Percentiles rank a stretch among this genome's conserved stretches.
phyloP scores from a whole-genome alignment of 352 stramenopile species.

The Phytopythium montanum region DNA sequence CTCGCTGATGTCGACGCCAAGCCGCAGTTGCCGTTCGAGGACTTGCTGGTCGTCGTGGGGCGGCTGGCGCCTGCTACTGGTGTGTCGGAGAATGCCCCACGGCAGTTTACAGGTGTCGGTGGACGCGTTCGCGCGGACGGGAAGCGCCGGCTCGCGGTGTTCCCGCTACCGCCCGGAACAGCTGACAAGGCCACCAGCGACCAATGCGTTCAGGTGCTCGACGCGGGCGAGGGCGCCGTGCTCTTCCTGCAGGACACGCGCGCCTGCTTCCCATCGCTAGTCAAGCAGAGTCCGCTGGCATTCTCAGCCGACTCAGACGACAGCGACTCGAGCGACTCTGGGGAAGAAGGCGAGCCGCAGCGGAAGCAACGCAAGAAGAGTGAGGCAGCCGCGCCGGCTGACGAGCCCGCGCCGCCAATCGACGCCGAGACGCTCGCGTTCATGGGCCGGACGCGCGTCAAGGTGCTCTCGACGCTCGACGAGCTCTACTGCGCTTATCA shows the following conservation, averaged over 20 bases:
- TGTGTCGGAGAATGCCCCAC: constrained; percentile 2
- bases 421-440: constrained; percentile 18
- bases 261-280: constrained; percentile 63
- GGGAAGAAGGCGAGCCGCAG: constrained; percentile 19
- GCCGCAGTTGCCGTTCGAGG: constrained; percentile 47
- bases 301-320: constrained; percentile 23
- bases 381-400: not conserved
- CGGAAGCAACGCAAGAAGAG: constrained; percentile 14
- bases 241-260: constrained; percentile 48
- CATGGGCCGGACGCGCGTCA: constrained; percentile 34
- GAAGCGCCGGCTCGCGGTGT: constrained; percentile 39
- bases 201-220: constrained; percentile 40
- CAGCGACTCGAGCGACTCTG: constrained; percentile 23
- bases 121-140: constrained; percentile 44
- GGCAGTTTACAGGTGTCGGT: constrained; percentile 59
- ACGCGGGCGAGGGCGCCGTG: constrained; percentile 53
- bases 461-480: constrained; percentile 34
- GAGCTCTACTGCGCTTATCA: constrained; percentile 38
- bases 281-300: constrained; percentile 45
- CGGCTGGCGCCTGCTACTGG: constrained; percentile 5
- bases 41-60: constrained; percentile 53
- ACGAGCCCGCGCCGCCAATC: constrained; percentile 5
- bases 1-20: constrained; percentile 41
- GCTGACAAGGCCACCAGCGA: not conserved
- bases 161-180: constrained; percentile 25